These are phyloP conservation scores for Striga asiatica DNA, from an alignment of 257 asterid species.

Conservation along the genomic window DNA sequence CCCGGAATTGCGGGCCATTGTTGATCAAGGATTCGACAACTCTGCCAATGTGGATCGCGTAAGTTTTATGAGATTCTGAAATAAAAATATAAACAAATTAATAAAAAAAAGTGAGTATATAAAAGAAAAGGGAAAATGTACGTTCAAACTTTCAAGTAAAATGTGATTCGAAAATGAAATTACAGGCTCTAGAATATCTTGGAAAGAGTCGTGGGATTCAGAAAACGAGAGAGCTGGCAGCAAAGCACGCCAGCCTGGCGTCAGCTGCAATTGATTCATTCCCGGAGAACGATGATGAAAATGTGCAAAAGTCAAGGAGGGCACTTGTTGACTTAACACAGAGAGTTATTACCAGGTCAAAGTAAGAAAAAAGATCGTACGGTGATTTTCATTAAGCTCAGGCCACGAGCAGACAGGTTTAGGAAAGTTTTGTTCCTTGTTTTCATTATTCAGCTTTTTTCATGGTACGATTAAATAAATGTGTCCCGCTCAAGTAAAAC, in stretches of 20 bases:
- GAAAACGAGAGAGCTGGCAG: conserved; percentile 78
- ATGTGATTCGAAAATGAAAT: too few relatives aligned
- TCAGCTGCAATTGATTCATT: conserved; percentile 64
- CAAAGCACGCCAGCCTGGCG: conserved; percentile 75
- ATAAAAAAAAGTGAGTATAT: background rate
- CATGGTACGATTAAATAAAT: background rate
- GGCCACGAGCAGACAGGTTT: conserved; percentile 8
- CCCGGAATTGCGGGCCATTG: conserved; percentile 60
- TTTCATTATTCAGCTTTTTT: background rate
- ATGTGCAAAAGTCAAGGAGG: conserved; percentile 67
- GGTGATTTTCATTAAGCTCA: background rate
- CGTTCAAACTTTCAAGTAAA: too few relatives aligned
- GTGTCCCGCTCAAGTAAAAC: background rate
- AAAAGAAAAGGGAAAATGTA: background rate
- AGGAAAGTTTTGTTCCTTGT: conserved; percentile 4
- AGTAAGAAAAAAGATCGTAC: conserved; percentile 19
- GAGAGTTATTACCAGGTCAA: conserved; percentile 74
- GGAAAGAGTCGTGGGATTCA: conserved; percentile 67
- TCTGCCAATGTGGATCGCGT: conserved; percentile 69
- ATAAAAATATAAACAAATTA: background rate
- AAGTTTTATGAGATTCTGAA: too few relatives aligned
- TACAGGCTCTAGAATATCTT: conserved; percentile 77
- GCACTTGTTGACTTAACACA: conserved; percentile 77
- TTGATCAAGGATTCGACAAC: conserved; percentile 65
- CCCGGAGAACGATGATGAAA: conserved; percentile 62